A percentile compares a stretch with the other conserved stretches of the same genome.
phyloP scores from a whole-genome alignment of 371 early-diverging fungal species.

The Lichtheimia ramosa region DNA sequence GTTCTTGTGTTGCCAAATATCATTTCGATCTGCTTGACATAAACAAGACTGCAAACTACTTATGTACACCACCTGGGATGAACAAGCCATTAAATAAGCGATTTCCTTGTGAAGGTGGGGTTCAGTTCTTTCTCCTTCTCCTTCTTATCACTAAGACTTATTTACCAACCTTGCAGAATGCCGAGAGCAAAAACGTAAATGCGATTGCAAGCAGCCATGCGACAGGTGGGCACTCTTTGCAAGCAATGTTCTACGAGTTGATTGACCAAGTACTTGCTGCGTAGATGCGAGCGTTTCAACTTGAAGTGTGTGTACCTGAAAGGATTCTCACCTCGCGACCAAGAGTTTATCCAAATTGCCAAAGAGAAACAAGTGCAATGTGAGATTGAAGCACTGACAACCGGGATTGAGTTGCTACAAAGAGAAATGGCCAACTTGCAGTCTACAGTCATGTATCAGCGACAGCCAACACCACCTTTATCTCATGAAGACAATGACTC shows the following conservation, averaged over 20 bases:
- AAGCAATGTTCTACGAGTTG: too few species aligned
- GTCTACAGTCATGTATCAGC: neutral
- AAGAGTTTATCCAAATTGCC: slow-evolving; percentile 28
- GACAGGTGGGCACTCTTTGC: slow-evolving; percentile 22
- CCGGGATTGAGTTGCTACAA: slow-evolving; percentile 24
- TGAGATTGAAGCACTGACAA: slow-evolving; percentile 19
- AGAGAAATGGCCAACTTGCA: slow-evolving; percentile 3
- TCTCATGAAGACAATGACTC: neutral
- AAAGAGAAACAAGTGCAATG: slow-evolving; percentile 11
- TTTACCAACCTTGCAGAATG: slow-evolving; percentile 22
- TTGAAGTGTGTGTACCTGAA: slow-evolving; percentile 26
- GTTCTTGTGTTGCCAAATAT: too few species aligned
- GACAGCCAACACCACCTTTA: slow-evolving; percentile 3
- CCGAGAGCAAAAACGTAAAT: slow-evolving; percentile 40
- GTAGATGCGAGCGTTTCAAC: slow-evolving; percentile 29
- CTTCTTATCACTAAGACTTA: neutral
- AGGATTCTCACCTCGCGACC: slow-evolving; percentile 26
- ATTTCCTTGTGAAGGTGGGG: slow-evolving; percentile 19
- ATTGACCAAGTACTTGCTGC: neutral
- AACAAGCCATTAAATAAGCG: slow-evolving; percentile 2
- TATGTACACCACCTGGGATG: neutral
- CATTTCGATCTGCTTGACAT: too few species aligned
- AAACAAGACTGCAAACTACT: too few species aligned
- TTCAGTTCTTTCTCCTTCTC: neutral
- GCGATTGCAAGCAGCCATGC: slow-evolving; percentile 30